These are phyloP conservation scores for Penicillium mononematosum DNA, from an alignment of 495 filamentous ascomycete species.

Conservation along the genomic window DNA sequence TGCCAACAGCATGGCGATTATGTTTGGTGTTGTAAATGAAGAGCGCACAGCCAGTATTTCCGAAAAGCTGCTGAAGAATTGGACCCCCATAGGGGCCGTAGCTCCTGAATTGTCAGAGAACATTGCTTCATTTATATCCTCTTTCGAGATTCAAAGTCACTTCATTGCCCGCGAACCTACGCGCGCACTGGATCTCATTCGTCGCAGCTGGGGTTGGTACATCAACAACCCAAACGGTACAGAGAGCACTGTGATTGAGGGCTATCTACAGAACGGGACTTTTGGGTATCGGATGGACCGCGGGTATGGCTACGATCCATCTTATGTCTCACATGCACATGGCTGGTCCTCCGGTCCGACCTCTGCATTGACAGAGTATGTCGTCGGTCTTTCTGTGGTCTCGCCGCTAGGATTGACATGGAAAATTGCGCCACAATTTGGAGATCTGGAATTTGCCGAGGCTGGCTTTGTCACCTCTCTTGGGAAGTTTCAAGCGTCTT, in stretches of 20 bases:
- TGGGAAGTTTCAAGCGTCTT: constrained; percentile 49
- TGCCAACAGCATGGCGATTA: constrained; percentile 50
- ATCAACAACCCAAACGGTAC: constrained; percentile 61
- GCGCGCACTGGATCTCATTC: constrained; percentile 56
- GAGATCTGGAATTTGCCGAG: constrained; percentile 48
- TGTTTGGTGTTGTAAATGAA: constrained; percentile 37
- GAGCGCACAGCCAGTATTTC: constrained; percentile 42
- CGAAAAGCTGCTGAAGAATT: constrained; percentile 47
- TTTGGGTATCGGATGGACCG: constrained; percentile 55
- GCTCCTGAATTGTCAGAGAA: constrained; percentile 57
- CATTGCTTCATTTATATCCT: constrained; percentile 60
- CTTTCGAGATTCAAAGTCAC: constrained; percentile 62
- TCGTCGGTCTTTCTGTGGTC: constrained; percentile 54
- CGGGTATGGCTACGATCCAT: constrained; percentile 36
- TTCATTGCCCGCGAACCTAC: constrained; percentile 43
- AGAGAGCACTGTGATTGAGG: constrained; percentile 60
- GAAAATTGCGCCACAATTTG: constrained; percentile 52
- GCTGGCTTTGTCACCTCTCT: constrained; percentile 56
- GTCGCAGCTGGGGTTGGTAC: constrained; percentile 61
- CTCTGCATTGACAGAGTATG: constrained; percentile 49
- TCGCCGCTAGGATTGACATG: constrained; percentile 50
- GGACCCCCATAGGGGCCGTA: constrained; percentile 59
- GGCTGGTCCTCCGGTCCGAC: constrained; percentile 63
- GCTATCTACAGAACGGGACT: constrained; percentile 54
- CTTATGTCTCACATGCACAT: constrained; percentile 54